phyloP scores from a whole-genome alignment of 2,329 filamentous ascomycete species.

The Curvularia verruculosa region DNA sequence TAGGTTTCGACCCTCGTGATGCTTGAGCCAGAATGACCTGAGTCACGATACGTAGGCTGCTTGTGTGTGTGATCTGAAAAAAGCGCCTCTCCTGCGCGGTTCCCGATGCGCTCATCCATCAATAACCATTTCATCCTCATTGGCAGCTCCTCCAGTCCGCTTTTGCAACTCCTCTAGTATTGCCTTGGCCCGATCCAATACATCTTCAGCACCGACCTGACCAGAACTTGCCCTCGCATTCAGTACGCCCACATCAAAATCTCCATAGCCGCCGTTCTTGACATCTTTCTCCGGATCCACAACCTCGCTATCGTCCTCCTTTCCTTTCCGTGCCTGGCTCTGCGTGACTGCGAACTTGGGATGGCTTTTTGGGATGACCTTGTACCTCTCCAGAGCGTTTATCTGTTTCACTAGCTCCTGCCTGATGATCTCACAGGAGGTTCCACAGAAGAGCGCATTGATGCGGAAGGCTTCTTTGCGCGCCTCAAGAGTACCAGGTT shows the following conservation, averaged over 20 bases:
- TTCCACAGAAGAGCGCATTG: slow-evolving; percentile 73
- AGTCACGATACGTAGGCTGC: neutral
- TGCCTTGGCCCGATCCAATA: slow-evolving; percentile 68
- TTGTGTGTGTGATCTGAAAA: neutral
- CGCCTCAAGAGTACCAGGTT: slow-evolving; percentile 49
- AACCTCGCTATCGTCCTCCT: slow-evolving; percentile 15
- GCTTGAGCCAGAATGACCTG: neutral
- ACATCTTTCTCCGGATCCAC: slow-evolving; percentile 36
- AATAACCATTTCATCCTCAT: slow-evolving; percentile 26
- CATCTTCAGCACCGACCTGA: slow-evolving; percentile 80
- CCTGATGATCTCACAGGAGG: slow-evolving; percentile 64
- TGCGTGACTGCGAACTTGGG: slow-evolving; percentile 22
- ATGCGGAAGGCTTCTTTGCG: slow-evolving; percentile 46
- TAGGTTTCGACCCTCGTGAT: neutral
- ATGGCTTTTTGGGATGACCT: slow-evolving; percentile 41
- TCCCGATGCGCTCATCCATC: slow-evolving; percentile 21
- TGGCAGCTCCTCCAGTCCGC: slow-evolving; percentile 18
- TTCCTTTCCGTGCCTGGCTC: slow-evolving; percentile 10
- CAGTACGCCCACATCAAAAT: slow-evolving; percentile 84
- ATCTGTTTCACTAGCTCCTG: slow-evolving; percentile 38
- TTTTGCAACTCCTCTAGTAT: slow-evolving; percentile 55
- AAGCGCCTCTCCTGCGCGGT: neutral
- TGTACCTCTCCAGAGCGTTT: slow-evolving; percentile 37
- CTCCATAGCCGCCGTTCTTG: slow-evolving; percentile 56
- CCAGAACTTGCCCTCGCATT: slow-evolving; percentile 85